Evolutionary conservation across 495 filamentous ascomycete species (phyloP).

Genomic region (Xylaria grammica): DNA sequence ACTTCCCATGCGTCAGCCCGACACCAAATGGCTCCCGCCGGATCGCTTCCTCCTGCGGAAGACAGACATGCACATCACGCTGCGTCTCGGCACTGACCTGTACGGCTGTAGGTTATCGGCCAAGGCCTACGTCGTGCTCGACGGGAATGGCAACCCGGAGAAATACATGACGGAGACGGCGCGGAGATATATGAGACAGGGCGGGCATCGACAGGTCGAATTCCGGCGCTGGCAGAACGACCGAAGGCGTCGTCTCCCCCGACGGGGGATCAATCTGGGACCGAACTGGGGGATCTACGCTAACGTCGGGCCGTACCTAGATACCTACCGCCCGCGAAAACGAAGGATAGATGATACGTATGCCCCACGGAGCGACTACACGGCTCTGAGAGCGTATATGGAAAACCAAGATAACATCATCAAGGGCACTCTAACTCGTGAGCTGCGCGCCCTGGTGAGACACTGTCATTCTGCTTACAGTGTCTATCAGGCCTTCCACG

Average conservation of each 20-base stretch:
- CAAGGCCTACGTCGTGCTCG: constrained; percentile 10
- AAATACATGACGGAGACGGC: constrained; percentile 9
- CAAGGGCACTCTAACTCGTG: constrained; percentile 6
- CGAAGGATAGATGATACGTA: constrained; percentile 10
- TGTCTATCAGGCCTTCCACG: constrained; percentile 3
- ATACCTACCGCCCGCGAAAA: constrained; percentile 14
- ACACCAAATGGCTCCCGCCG: neutral
- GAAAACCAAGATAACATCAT: neutral
- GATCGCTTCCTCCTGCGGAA: neutral
- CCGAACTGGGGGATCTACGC: constrained; percentile 15
- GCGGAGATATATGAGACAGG: neutral
- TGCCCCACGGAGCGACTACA: constrained; percentile 2
- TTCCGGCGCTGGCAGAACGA: constrained; percentile 10
- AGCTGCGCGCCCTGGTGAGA: neutral
- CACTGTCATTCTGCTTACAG: constrained; percentile 7
- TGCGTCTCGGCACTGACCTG: constrained; percentile 14
- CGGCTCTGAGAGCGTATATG: constrained; percentile 1
- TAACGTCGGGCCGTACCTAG: constrained; percentile 22
- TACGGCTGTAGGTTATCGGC: constrained; percentile 9
- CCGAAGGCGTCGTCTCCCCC: neutral
- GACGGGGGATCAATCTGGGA: neutral
- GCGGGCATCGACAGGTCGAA: constrained; percentile 10
- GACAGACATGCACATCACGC: constrained; percentile 21
- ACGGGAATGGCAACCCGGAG: constrained; percentile 6
- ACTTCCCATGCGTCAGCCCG: neutral